Evolutionary conservation across 2,329 filamentous ascomycete genomes (phyloP).

Genomic region (Venturia nashicola): DNA sequence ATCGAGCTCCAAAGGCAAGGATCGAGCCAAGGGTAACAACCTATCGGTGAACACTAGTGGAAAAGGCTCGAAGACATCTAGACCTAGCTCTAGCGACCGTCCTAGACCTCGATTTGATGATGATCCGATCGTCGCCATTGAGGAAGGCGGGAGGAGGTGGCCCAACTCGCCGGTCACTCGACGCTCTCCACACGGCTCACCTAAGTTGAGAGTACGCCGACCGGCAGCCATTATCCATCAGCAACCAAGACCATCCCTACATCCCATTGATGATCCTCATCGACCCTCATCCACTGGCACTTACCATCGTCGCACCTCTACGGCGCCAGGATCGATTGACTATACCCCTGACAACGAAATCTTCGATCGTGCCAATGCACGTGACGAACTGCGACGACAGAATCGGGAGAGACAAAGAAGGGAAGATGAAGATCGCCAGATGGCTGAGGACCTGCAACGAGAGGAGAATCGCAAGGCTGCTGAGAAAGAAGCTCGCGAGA

Average conservation of each 20-base stretch:
- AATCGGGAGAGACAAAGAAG: constrained; percentile 4
- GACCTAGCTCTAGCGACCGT: neutral
- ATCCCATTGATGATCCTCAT: neutral
- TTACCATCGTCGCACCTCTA: constrained; percentile 6
- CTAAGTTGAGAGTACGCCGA: neutral
- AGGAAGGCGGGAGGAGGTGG: neutral
- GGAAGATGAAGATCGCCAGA: constrained; percentile 6
- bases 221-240: constrained; percentile 2
- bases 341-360: constrained; percentile 3
- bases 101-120: neutral
- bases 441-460: neutral
- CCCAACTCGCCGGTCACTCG: neutral
- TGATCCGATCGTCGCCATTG: constrained; percentile 4
- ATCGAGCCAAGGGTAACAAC: neutral
- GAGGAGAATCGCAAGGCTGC: constrained; percentile 5
- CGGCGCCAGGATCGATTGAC: constrained; percentile 4
- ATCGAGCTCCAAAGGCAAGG: constrained; percentile 6
- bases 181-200: neutral
- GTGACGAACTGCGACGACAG: constrained; percentile 8
- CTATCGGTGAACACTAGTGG: neutral
- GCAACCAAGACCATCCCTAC: neutral
- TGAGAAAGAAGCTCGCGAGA: constrained; percentile 2
- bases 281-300: neutral
- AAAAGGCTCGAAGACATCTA: neutral
- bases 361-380: constrained; percentile 6